phyloP scores from a whole-genome alignment of 208 protist genomes.

The Phytomonas sp. region DNA sequence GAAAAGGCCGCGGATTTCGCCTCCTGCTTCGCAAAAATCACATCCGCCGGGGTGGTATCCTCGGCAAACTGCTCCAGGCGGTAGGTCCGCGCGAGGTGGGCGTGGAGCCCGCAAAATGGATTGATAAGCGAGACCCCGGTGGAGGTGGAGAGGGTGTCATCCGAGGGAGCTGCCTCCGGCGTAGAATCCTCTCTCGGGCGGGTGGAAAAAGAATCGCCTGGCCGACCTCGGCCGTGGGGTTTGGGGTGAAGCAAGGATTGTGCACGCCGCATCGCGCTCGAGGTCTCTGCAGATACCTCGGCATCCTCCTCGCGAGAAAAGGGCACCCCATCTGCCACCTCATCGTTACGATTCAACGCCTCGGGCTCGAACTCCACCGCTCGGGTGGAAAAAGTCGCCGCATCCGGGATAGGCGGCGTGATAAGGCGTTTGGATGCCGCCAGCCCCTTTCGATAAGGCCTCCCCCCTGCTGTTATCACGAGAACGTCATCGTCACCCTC shows the following conservation, averaged over 20 bases:
- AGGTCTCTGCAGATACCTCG: background rate
- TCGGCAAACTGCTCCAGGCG: constrained; percentile 57
- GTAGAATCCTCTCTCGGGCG: constrained; percentile 4
- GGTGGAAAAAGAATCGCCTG: constrained; percentile 6
- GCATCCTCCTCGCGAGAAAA: background rate
- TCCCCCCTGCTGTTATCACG: too few relatives aligned
- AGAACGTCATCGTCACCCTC: too few relatives aligned
- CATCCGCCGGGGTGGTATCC: constrained; percentile 22
- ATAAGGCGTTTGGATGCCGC: too few relatives aligned
- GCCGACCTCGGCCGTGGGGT: background rate
- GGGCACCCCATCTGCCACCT: too few relatives aligned
- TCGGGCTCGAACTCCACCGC: too few relatives aligned
- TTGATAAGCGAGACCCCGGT: constrained; percentile 23
- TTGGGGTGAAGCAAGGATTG: too few relatives aligned
- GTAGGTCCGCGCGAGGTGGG: constrained; percentile 52
- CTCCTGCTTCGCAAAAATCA: constrained; percentile 53
- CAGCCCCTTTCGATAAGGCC: too few relatives aligned
- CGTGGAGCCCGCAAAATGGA: constrained; percentile 60
- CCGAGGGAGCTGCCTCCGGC: background rate
- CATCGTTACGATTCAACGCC: too few relatives aligned
- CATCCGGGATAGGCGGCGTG: too few relatives aligned
- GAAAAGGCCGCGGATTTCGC: constrained; percentile 57
- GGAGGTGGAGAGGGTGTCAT: background rate
- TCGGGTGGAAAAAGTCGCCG: too few relatives aligned
- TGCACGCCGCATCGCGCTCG: too few relatives aligned